Conservation (phyloP, 495 filamentous ascomycete genomes). For the Ascobolus immersus region DNA sequence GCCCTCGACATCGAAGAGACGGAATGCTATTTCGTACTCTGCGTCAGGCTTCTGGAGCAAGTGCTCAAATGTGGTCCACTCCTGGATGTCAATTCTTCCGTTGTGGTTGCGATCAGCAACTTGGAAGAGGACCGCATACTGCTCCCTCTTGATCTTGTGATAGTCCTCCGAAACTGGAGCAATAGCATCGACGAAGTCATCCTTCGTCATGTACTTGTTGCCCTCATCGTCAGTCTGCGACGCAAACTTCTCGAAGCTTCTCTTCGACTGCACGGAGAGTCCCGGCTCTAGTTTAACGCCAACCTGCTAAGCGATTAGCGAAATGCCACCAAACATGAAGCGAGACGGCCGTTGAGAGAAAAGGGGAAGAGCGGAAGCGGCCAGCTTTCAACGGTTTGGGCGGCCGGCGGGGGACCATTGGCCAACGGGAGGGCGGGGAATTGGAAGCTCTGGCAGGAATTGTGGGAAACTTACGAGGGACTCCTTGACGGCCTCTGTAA, state of each 20-base stretch:
- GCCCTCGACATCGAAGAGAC: slow-evolving; percentile 68
- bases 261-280: slow-evolving; percentile 41
- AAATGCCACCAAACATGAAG: too few relatives aligned
- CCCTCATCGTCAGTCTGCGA: slow-evolving; percentile 42
- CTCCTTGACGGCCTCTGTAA: slow-evolving; percentile 54
- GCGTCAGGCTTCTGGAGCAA: slow-evolving; percentile 82
- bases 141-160: slow-evolving; percentile 88
- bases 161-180: slow-evolving; percentile 75
- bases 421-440: too few relatives aligned
- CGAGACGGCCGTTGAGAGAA: too few relatives aligned
- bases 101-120: slow-evolving; percentile 55
- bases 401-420: too few relatives aligned
- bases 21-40: slow-evolving; percentile 96
- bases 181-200: slow-evolving; percentile 74
- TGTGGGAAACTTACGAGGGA: slow-evolving; percentile 38
- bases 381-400: too few relatives aligned
- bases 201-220: slow-evolving; percentile 51
- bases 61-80: slow-evolving; percentile 85
- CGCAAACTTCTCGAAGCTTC: slow-evolving; percentile 54
- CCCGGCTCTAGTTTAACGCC: slow-evolving; percentile 21
- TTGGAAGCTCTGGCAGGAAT: slow-evolving; percentile 12
- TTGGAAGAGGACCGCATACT: slow-evolving; percentile 75
- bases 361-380: too few relatives aligned
- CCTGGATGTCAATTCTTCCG: slow-evolving; percentile 49
- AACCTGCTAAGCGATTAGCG: too few relatives aligned